Base-by-base conservation (phyloP, 352 stramenopile species). In the Phytopythium delawarense region DNA sequence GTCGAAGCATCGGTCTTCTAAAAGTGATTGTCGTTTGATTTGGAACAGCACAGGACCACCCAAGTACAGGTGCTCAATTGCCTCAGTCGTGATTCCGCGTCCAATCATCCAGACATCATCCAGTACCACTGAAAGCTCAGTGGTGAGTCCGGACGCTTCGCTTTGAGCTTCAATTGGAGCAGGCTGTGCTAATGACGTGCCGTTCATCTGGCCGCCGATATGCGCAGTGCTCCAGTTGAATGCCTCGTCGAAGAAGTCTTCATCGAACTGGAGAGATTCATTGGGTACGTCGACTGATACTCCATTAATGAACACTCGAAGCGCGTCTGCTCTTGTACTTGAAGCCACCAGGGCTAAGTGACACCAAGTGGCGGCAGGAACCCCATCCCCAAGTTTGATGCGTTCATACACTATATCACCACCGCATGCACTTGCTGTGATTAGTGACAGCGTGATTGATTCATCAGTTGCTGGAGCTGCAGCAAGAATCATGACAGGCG, bases 91-190 rank as follows among this genome's bases (percentile, higher is more conserved):
- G 9, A 34, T n/a, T 5, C 11, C 3, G 4, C 23, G 52, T 8
- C 35, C 37, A 7, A 65, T 39, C 37, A 82, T 44, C 42, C 65
- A 42, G 8, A 81, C 45, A 66, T 84, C 73, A 15, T 84, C 74
- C 21, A 84, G 20, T 21, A 74, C 56, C 12, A 37, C 21, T 28
- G 32, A 32, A 20, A 58, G 35, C 20, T 32, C 34, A 1, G 20
- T 11, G 35, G 7, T 15, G 15, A 13, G 34, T 2, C 8, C 2
- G 11, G 32, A n/a, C n/a, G n/a, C 7, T 18, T 46, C 32, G 18
- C 39, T 11, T 48, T 21, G 32, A 5, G 15, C 35, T 34, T n/a
- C 20, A 21, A 7, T 58, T 32, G 52, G 8, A 15, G 20, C 42
- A 5, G 18, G 1, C 7, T 16, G 42, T 6, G 18, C 46, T 8